phyloP scores from a whole-genome alignment of 2,329 filamentous ascomycete species.

The Arthroderma sp. region DNA sequence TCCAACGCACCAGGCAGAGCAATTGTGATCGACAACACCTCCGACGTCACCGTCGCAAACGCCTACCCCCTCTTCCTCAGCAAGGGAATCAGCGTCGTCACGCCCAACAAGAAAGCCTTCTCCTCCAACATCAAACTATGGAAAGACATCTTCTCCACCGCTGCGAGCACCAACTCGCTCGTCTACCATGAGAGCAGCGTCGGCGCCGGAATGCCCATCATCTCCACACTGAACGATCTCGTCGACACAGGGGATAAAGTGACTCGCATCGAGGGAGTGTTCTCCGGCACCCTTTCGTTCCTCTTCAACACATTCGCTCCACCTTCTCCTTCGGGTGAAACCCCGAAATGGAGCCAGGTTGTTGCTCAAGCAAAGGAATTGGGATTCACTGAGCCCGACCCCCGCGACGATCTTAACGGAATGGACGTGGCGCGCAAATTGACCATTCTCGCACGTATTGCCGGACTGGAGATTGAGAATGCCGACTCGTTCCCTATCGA shows the following conservation, averaged over 20 bases:
- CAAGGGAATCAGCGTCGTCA: constrained; percentile 79
- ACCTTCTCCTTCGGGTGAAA: constrained; percentile 35
- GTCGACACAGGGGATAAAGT: constrained; percentile 86
- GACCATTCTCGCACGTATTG: constrained; percentile 80
- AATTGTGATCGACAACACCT: constrained; percentile 90
- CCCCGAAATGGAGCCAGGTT: constrained; percentile 75
- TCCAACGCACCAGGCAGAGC: constrained; percentile 62
- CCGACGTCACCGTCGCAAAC: constrained; percentile 71
- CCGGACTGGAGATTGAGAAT: constrained; percentile 66
- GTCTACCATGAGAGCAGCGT: constrained; percentile 94
- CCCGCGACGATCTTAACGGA: constrained; percentile 74
- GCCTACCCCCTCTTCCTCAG: constrained; percentile 69
- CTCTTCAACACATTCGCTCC: constrained; percentile 96
- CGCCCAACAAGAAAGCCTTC: constrained; percentile 98
- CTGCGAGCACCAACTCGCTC: constrained; percentile 51
- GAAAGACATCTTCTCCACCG: constrained; percentile 71
- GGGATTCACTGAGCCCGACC: constrained; percentile 84
- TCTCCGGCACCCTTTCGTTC: constrained; percentile 96
- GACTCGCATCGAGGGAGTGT: constrained; percentile 87
- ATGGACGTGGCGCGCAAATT: constrained; percentile 89
- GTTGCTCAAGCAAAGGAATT: constrained; percentile 85
- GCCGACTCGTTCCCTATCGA: constrained; percentile 87
- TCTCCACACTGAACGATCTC: constrained; percentile 89
- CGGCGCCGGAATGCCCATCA: constrained; percentile 81
- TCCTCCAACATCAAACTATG: constrained; percentile 68